Evolutionary conservation across 345 rosid species (phyloP).

Genomic region (Balakata baccata): DNA sequence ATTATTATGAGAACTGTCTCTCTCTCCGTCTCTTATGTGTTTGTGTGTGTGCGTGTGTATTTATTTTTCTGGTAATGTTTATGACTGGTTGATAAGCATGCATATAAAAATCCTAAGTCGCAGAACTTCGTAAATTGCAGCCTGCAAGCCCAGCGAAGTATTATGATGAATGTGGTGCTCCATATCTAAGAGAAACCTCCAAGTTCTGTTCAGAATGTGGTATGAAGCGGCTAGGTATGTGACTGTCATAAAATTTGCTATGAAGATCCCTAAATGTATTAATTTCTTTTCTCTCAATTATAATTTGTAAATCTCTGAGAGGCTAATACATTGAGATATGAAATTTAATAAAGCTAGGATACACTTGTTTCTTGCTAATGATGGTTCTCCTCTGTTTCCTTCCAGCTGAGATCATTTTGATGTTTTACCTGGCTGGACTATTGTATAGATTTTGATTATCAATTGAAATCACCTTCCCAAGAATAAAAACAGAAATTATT

Average conservation of each 20-base stretch:
- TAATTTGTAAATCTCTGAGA: not conserved
- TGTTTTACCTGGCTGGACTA: not conserved
- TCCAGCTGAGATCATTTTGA: not conserved
- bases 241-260: constrained; percentile 6
- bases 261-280: not conserved
- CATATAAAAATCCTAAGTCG: not conserved
- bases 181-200: constrained; percentile 77
- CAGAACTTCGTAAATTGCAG: constrained; percentile 29
- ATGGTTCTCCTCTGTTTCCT: not conserved
- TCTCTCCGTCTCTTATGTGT: not conserved
- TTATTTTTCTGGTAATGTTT: not conserved
- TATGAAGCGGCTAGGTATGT: constrained; percentile 71
- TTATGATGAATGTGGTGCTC: constrained; percentile 87
- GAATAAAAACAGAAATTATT: no score
- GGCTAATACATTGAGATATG: not conserved
- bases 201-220: constrained; percentile 97
- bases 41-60: no score
- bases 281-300: not conserved
- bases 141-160: constrained; percentile 67
- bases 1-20: no score
- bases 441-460: not conserved
- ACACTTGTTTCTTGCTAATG: not conserved
- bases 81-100: not conserved
- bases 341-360: not conserved
- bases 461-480: not conserved